phyloP scores from a whole-genome alignment of 805 yeast genomes.

The Wickerhamia fluorescens region DNA sequence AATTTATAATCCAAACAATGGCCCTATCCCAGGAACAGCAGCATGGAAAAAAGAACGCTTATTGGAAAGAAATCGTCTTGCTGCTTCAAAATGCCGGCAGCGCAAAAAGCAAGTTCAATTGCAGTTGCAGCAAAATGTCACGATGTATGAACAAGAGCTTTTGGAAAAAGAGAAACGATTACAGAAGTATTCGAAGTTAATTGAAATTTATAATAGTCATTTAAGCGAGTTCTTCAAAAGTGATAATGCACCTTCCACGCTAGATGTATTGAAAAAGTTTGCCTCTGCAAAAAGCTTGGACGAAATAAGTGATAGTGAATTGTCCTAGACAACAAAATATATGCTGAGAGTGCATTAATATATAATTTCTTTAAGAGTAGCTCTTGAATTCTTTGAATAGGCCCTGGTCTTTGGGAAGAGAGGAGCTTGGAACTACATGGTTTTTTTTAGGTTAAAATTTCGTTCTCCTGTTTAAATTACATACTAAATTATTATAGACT shows the following conservation, averaged over 20 bases:
- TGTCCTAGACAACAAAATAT: too few relatives aligned
- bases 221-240: slow-evolving; percentile 4
- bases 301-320: slow-evolving; percentile 1
- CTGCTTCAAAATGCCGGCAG: slow-evolving; percentile 64
- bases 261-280: slow-evolving; percentile 5
- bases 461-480: too few relatives aligned
- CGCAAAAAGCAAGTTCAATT: slow-evolving; percentile 63
- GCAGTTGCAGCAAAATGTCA: slow-evolving; percentile 56
- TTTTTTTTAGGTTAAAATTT: too few relatives aligned
- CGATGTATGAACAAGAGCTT: slow-evolving; percentile 41
- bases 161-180: slow-evolving; percentile 14
- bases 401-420: too few relatives aligned
- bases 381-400: too few relatives aligned
- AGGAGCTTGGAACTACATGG: too few relatives aligned
- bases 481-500: too few relatives aligned
- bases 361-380: too few relatives aligned
- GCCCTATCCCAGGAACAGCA: slow-evolving; percentile 56
- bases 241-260: slow-evolving; percentile 1
- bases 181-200: slow-evolving; percentile 13
- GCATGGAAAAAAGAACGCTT: slow-evolving; percentile 64
- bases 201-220: slow-evolving; percentile 5
- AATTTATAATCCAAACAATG: slow-evolving; percentile 45
- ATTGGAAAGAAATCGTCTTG: slow-evolving; percentile 57
- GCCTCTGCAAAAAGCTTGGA: slow-evolving; percentile 1
- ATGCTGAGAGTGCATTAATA: too few relatives aligned